Percentiles rank a stretch among this genome's conserved stretches.
phyloP scores from a whole-genome alignment of 495 filamentous ascomycete species.

The Endocarpon pusillum region DNA sequence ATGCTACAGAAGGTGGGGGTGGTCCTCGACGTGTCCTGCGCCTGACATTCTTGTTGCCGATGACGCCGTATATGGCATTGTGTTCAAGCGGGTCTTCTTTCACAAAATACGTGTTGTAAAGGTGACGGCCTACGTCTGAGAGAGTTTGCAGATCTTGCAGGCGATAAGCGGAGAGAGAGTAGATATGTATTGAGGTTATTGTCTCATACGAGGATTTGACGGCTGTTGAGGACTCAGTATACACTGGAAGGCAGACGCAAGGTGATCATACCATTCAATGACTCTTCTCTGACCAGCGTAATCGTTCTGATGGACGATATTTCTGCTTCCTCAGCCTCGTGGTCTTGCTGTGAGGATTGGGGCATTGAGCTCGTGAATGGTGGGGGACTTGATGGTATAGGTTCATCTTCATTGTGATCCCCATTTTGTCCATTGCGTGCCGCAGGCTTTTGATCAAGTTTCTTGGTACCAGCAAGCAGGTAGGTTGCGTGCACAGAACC shows the following conservation, averaged over 20 bases:
- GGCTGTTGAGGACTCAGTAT: too few species aligned
- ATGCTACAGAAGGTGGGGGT: conserved; percentile 8
- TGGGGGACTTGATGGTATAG: conserved; percentile 52
- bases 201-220: conserved; percentile 48
- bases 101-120: conserved; percentile 25
- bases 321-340: conserved; percentile 24
- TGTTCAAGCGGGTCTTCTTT: conserved; percentile 45
- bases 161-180: conserved; percentile 58
- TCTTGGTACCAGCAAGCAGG: conserved; percentile 50
- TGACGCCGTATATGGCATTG: conserved; percentile 48
- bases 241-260: background rate
- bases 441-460: conserved; percentile 15
- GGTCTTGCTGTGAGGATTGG: conserved; percentile 17
- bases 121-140: conserved; percentile 46
- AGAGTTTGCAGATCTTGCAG: conserved; percentile 63
- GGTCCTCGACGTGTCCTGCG: conserved; percentile 26
- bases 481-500: conserved; percentile 74
- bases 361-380: conserved; percentile 43
- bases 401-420: conserved; percentile 45
- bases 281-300: conserved; percentile 62
- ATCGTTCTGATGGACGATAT: conserved; percentile 36
- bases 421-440: conserved; percentile 17
- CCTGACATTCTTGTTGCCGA: conserved; percentile 48
- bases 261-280: conserved; percentile 45
- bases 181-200: conserved; percentile 66